Evolutionary conservation across 2,329 filamentous ascomycete species (phyloP).

Genomic region (Xylaria sp.): DNA sequence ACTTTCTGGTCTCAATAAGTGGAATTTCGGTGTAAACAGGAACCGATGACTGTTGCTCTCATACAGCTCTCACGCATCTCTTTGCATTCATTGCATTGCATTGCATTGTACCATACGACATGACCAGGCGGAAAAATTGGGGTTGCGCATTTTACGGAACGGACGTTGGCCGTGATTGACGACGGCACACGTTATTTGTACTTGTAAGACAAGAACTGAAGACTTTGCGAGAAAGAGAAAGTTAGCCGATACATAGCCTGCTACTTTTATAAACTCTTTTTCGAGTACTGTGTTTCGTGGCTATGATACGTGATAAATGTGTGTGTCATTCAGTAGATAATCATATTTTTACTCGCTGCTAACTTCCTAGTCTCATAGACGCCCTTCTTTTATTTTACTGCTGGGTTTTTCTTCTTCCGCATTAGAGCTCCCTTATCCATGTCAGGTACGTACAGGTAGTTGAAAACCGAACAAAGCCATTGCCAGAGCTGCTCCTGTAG

Average conservation of each 20-base stretch:
- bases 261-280: background rate
- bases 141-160: background rate
- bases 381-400: background rate
- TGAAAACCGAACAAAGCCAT: background rate
- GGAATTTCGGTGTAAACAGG: background rate
- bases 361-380: background rate
- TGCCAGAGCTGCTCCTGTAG: background rate
- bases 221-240: background rate
- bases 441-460: background rate
- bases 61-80: background rate
- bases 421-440: background rate
- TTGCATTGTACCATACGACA: conserved; percentile 13
- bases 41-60: background rate
- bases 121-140: conserved; percentile 2
- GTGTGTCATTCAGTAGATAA: background rate
- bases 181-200: conserved; percentile 1
- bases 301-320: too few relatives aligned
- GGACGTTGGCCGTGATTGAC: background rate
- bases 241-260: background rate
- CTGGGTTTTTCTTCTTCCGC: background rate
- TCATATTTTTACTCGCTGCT: background rate
- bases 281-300: background rate
- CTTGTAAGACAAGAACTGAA: conserved; percentile 2
- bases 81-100: conserved; percentile 9
- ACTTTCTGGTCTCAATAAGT: background rate